Conservation (phyloP, 768 basidiomycete species). For the Tricholoma terreum region DNA sequence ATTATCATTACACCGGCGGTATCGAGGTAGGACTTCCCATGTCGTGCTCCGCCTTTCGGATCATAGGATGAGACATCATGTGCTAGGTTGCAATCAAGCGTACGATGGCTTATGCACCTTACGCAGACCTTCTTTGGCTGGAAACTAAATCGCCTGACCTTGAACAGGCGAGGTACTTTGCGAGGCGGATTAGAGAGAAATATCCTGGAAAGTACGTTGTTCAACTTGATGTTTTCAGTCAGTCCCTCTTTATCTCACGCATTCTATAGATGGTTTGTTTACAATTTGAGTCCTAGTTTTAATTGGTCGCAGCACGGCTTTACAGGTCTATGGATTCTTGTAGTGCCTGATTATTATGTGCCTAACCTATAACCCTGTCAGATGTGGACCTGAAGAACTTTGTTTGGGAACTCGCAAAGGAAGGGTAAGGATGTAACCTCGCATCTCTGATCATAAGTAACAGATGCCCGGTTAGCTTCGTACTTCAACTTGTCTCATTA, state of each 20-base stretch:
- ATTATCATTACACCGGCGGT: constrained; percentile 84
- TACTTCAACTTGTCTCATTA: constrained; percentile 85
- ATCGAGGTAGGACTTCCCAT: constrained; percentile 45
- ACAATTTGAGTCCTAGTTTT: constrained; percentile 92
- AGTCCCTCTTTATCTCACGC: not conserved
- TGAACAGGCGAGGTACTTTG: constrained; percentile 74
- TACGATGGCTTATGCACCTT: constrained; percentile 74
- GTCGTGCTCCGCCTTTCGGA: not conserved
- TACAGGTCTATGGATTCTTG: constrained; percentile 34
- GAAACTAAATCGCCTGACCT: constrained; percentile 90
- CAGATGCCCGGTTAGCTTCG: constrained; percentile 52
- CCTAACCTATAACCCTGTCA: constrained; percentile 19
- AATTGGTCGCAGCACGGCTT: constrained; percentile 89
- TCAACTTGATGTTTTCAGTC: not conserved
- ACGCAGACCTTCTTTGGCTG: constrained; percentile 89
- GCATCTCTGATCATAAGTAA: not conserved
- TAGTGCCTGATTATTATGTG: not conserved
- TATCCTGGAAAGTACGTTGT: constrained; percentile 65
- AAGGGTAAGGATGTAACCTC: constrained; percentile 51
- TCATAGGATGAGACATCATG: constrained; percentile 1
- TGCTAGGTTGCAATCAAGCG: constrained; percentile 82
- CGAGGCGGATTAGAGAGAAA: constrained; percentile 66
- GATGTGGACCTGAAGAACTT: constrained; percentile 80
- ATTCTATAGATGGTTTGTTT: constrained; percentile 71
- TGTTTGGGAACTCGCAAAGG: constrained; percentile 86